A percentile compares a stretch with the other conserved stretches of the same genome.
These are phyloP conservation scores for Ormosia semicastrata DNA, from an alignment of 306 rosid species.

Conservation along the genomic window DNA sequence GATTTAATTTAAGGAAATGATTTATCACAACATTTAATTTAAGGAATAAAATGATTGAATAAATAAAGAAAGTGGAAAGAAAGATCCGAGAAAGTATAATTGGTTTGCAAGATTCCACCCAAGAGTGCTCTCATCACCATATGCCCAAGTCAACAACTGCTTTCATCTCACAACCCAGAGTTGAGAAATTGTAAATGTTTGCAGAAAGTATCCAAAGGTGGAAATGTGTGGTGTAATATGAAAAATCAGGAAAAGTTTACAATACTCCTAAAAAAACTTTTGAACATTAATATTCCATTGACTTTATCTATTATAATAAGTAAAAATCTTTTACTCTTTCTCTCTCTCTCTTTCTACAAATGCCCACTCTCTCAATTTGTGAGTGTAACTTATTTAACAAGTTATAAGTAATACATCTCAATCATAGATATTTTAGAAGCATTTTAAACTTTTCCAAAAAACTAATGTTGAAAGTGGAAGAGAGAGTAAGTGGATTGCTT, in stretches of 20 bases:
- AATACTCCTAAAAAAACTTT: too few relatives aligned
- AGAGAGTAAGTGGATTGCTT: constrained; percentile 20
- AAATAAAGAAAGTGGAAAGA: not conserved
- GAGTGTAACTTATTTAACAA: too few relatives aligned
- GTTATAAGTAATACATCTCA: too few relatives aligned
- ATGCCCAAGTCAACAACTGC: constrained; percentile 25
- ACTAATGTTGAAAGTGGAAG: constrained; percentile 6
- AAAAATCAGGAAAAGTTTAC: too few relatives aligned
- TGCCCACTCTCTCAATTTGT: too few relatives aligned
- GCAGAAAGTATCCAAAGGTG: not conserved
- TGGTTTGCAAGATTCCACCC: constrained; percentile 16
- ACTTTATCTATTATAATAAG: too few relatives aligned
- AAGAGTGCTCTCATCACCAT: constrained; percentile 20
- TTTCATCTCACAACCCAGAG: not conserved
- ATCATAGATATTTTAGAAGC: too few relatives aligned
- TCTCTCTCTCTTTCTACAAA: too few relatives aligned
- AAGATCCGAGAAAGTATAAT: constrained; percentile 17
- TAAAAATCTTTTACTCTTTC: too few relatives aligned
- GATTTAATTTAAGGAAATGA: too few relatives aligned
- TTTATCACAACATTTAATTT: not conserved
- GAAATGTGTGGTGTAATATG: not conserved
- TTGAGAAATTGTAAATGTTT: constrained; percentile 10
- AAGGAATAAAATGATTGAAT: not conserved
- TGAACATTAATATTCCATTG: too few relatives aligned
- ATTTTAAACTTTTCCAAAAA: too few relatives aligned